Conservation (phyloP, 73 alveolate species). For the Paramecium pentaurelia region DNA sequence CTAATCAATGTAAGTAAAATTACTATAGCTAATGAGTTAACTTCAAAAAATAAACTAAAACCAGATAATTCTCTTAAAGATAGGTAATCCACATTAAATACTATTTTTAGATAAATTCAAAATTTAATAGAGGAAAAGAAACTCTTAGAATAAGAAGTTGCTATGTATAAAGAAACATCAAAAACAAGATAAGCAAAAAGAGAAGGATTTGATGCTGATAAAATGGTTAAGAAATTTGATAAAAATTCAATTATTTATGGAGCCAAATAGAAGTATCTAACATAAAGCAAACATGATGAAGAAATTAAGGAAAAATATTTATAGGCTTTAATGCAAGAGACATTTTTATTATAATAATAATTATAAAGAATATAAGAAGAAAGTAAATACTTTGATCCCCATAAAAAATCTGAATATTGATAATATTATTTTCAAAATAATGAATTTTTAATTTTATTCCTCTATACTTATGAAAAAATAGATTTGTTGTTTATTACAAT, state of each 20-base stretch:
- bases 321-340: not conserved
- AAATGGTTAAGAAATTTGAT: not conserved
- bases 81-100: not conserved
- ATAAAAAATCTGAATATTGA: not conserved
- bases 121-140: constrained; percentile 3
- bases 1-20: not conserved
- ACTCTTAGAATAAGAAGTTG: not conserved
- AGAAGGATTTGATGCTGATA: not conserved
- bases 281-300: not conserved
- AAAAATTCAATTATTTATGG: not conserved
- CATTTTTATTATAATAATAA: not conserved
- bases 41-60: not conserved
- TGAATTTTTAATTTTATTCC: not conserved
- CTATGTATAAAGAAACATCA: not conserved
- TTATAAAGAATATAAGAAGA: constrained; percentile 9
- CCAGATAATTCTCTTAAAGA: constrained; percentile 35
- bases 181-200: not conserved
- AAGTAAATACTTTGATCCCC: constrained; percentile 17
- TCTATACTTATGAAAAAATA: not conserved
- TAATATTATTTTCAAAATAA: not conserved
- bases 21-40: not conserved
- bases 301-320: not conserved
- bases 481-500: not conserved
- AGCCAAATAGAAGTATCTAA: not conserved
- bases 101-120: not conserved